Conservation (phyloP, 2,329 filamentous ascomycete species). For the Scedosporium apiospermum region DNA sequence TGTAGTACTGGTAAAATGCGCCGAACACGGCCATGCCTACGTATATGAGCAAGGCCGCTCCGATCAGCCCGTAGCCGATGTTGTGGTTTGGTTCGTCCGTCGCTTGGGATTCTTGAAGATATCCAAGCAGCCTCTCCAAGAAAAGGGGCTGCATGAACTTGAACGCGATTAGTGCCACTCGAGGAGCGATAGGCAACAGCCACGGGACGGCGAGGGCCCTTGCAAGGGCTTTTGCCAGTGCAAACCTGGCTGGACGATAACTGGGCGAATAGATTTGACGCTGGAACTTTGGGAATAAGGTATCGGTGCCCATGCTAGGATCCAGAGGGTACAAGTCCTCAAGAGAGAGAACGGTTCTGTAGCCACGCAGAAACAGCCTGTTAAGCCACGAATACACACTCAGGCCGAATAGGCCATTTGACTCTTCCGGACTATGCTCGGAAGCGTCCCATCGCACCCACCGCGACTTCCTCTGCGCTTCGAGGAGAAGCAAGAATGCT, state of each 20-base stretch:
- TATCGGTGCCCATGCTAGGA: constrained; percentile 14
- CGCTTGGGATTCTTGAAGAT: constrained; percentile 16
- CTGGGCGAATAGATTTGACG: constrained; percentile 8
- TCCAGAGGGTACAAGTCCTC: constrained; percentile 27
- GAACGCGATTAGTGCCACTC: constrained; percentile 28
- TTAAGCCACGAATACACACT: constrained; percentile 25
- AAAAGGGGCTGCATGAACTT: constrained; percentile 34
- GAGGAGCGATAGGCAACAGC: constrained; percentile 24
- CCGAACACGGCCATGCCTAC: constrained; percentile 27
- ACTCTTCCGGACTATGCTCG: constrained; percentile 28
- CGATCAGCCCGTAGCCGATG: constrained; percentile 31
- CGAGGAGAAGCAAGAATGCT: constrained; percentile 23
- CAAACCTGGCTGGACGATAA: constrained; percentile 13
- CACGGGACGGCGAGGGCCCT: constrained; percentile 22
- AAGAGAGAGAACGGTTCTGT: constrained; percentile 19
- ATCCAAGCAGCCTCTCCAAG: constrained; percentile 25
- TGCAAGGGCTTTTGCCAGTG: constrained; percentile 18
- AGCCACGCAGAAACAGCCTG: constrained; percentile 25
- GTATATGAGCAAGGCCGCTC: constrained; percentile 29
- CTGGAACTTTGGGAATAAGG: constrained; percentile 12
- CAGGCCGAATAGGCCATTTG: constrained; percentile 21
- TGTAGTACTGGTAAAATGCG: constrained; percentile 29
- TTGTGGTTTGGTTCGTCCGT: constrained; percentile 11
- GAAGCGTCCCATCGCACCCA: constrained; percentile 28
- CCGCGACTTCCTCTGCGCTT: constrained; percentile 26